phyloP scores from a whole-genome alignment of 2,329 filamentous ascomycete genomes.

The Aspergillus sp. region DNA sequence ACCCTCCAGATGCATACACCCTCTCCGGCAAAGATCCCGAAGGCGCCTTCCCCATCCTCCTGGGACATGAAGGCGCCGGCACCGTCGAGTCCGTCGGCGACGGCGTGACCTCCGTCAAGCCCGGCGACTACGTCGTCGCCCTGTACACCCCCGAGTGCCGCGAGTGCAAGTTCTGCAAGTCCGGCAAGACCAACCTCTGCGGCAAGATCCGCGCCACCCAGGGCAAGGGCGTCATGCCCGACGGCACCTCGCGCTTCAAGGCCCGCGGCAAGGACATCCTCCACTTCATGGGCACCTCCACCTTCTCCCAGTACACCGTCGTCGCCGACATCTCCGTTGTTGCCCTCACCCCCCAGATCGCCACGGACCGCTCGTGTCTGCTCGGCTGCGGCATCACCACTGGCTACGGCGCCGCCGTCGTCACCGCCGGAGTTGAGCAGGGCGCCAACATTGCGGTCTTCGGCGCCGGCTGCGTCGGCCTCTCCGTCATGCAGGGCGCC shows the following conservation, averaged over 20 bases:
- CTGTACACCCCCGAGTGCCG: conserved; percentile 93
- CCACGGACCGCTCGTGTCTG: conserved; percentile 92
- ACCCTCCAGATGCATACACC: conserved; percentile 69
- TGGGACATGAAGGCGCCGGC: conserved; percentile 85
- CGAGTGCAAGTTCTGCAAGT: conserved; percentile 99
- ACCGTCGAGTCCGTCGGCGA: conserved; percentile 90
- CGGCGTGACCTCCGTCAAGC: conserved; percentile 88
- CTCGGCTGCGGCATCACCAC: conserved; percentile 98
- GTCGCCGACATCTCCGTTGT: conserved; percentile 98
- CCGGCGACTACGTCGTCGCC: conserved; percentile 81
- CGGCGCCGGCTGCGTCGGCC: conserved; percentile 88
- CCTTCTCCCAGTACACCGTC: conserved; percentile 97
- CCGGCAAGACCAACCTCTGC: conserved; percentile 97
- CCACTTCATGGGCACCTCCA: conserved; percentile 99
- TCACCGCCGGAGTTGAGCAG: conserved; percentile 85
- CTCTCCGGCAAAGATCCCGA: conserved; percentile 95
- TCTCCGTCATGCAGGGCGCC: conserved; percentile 90
- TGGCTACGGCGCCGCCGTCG: conserved; percentile 88
- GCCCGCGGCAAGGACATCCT: conserved; percentile 91
- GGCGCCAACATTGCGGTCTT: conserved; percentile 87
- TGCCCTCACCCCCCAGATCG: conserved; percentile 77
- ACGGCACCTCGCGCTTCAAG: conserved; percentile 89
- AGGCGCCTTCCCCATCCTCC: conserved; percentile 80
- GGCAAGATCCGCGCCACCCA: conserved; percentile 98
- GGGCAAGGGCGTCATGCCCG: conserved; percentile 92